Evolutionary conservation across 148 eudicot genomes (phyloP).

Genomic region (Drosera capensis): DNA sequence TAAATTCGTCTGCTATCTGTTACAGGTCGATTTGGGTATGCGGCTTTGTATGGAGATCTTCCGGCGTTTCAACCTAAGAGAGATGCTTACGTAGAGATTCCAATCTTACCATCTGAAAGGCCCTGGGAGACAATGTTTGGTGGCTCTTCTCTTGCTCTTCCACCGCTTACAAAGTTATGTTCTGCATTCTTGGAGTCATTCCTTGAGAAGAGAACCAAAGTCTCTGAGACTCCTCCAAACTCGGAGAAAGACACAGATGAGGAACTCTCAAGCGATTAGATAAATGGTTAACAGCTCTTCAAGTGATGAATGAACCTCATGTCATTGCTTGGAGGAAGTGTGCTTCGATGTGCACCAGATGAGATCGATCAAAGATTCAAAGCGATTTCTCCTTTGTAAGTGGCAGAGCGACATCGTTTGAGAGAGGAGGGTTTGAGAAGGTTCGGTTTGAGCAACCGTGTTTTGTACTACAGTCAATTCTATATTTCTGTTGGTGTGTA

Average conservation of each 20-base stretch:
- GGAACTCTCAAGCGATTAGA: too few relatives aligned
- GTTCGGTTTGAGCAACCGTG: too few relatives aligned
- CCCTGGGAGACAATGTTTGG: constrained; percentile 70
- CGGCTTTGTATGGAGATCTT: constrained; percentile 66
- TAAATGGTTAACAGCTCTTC: too few relatives aligned
- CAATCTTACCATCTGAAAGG: constrained; percentile 36
- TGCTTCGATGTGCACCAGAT: too few relatives aligned
- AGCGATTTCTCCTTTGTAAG: too few relatives aligned
- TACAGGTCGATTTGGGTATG: constrained; percentile 47
- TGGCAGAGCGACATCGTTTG: too few relatives aligned
- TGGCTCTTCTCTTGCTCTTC: constrained; percentile 69
- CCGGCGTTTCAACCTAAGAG: constrained; percentile 38
- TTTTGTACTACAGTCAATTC: too few relatives aligned
- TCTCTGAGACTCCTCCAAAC: constrained; percentile 44
- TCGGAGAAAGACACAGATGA: constrained; percentile 18
- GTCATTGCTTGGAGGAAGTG: too few relatives aligned
- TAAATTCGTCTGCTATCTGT: background rate
- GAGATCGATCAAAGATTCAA: too few relatives aligned
- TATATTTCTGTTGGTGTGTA: too few relatives aligned
- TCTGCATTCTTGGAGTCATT: constrained; percentile 63
- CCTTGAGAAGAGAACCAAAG: constrained; percentile 57
- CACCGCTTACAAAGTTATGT: constrained; percentile 68
- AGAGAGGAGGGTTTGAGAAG: too few relatives aligned
- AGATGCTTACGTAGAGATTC: constrained; percentile 4
- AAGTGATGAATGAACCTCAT: too few relatives aligned